phyloP scores from a whole-genome alignment of 768 basidiomycete species.

The Naganishia antarctica region DNA sequence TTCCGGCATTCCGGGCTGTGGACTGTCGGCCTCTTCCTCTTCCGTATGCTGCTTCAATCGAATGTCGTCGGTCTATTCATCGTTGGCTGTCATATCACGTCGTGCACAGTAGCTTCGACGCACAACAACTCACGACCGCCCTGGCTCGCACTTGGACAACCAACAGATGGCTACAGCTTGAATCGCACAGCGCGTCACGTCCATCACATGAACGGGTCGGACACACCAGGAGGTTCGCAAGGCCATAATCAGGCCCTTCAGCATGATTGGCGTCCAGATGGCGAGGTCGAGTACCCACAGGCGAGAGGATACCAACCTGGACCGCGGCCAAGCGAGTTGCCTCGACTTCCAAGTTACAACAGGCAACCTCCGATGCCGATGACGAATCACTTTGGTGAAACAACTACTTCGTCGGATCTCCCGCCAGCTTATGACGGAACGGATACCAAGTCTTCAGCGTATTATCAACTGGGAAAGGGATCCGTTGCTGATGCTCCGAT shows the following conservation, averaged over 20 bases:
- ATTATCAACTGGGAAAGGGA: conserved; percentile 13
- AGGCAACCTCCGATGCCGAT: not conserved
- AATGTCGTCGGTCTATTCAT: too few relatives aligned
- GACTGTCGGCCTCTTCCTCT: too few relatives aligned
- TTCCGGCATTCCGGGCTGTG: too few relatives aligned
- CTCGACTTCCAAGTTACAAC: not conserved
- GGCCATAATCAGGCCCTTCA: not conserved
- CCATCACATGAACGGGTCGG: conserved; percentile 13
- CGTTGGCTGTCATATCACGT: too few relatives aligned
- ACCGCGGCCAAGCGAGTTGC: not conserved
- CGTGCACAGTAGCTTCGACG: too few relatives aligned
- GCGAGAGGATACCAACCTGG: not conserved
- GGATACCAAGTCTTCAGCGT: not conserved
- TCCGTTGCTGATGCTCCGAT: not conserved
- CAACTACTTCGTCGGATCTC: conserved; percentile 7
- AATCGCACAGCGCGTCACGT: not conserved
- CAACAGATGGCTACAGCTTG: too few relatives aligned
- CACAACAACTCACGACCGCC: too few relatives aligned
- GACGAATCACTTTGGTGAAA: conserved; percentile 7
- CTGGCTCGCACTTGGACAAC: too few relatives aligned
- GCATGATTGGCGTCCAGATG: not conserved
- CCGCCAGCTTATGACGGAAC: conserved; percentile 7
- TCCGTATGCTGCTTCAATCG: too few relatives aligned
- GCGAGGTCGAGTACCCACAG: too few relatives aligned
- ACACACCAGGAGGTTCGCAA: not conserved